A percentile compares a stretch with the other conserved stretches of the same genome.
Conservation (phyloP, 495 filamentous ascomycete species). For the Penicillium waksmanii region DNA sequence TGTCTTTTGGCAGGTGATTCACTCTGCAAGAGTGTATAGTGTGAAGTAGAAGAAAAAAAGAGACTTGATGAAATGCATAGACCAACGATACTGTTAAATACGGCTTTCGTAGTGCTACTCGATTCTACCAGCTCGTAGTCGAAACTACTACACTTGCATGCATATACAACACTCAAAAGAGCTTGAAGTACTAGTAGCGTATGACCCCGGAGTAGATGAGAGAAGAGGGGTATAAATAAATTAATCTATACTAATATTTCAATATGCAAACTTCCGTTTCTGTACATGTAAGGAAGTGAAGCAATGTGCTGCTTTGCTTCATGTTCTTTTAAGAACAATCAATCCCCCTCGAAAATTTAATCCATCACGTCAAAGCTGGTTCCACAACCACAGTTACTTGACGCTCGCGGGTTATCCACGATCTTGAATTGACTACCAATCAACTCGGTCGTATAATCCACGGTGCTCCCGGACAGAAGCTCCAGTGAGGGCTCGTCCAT, state of each 20-base stretch:
- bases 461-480: slow-evolving; percentile 85
- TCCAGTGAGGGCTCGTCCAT: slow-evolving; percentile 89
- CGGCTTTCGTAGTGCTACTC: neutral
- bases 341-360: slow-evolving; percentile 18
- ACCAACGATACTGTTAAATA: slow-evolving; percentile 23
- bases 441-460: slow-evolving; percentile 95
- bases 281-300: slow-evolving; percentile 24
- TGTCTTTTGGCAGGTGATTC: slow-evolving; percentile 23
- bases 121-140: too few species aligned
- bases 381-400: slow-evolving; percentile 95
- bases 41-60: slow-evolving; percentile 36
- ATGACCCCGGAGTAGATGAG: too few species aligned
- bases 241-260: slow-evolving; percentile 28
- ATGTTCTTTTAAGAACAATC: neutral
- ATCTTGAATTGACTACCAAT: slow-evolving; percentile 99
- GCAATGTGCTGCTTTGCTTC: neutral
- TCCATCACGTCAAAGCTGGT: slow-evolving; percentile 94
- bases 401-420: slow-evolving; percentile 85
- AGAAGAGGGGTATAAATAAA: slow-evolving; percentile 34
- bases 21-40: slow-evolving; percentile 21
- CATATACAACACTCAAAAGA: too few species aligned
- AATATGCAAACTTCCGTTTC: slow-evolving; percentile 21
- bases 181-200: too few species aligned
- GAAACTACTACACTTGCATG: too few species aligned
- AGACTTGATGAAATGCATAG: slow-evolving; percentile 40